Evolutionary conservation across 83 land plant species (phyloP), one percentile per base, ranked within the genome.

Genomic region (Picea abies): DNA sequence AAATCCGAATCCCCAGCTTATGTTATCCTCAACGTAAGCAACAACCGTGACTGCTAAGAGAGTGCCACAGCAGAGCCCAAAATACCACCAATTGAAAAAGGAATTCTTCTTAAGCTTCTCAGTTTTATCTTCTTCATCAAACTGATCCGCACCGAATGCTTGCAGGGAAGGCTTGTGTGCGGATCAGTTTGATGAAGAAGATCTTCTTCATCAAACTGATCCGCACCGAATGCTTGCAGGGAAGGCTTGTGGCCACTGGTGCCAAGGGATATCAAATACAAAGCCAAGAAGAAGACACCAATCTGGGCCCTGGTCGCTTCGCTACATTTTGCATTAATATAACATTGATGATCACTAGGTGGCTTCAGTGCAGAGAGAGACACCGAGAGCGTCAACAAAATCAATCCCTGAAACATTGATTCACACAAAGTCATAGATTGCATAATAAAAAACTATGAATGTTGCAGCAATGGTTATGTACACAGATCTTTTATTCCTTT

Each of bases 21-120:
- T 88, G 78, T 87, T 85, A 37, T 96, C 94, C 62, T 96, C 89
- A 10, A 94, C 79, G 69, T 94, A 96, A 11, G 92, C 91, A 26
- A 96, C 63, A 6, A 88, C 83, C n/a, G 97, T 93, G 39, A 90
- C 89, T 4, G 91, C 94, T 22, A 86, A 41, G 0, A 95, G 20
- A 4, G 85, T 81, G 10, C 95, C 98, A 37, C 49, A 15, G 56
- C 91, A 91, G 9, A 92, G 82, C 39, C 84, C 80, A 26, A 85
- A 16, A 61, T 86, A 87, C 88, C 87, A 87, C 88, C 88, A 87
- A 37, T 87, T 87, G 88, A 85, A 82, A 78, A 76, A 29, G 60
- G 87, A 63, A 20, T n/a, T 60, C 58, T 61, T 64, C 56, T 23
- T 64, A n/a, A n/a, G 5, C 49, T 67, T 79, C 85, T 84, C 88